Evolutionary conservation across 371 early-diverging fungal species (phyloP), one percentile per base, ranked within the genome.

Genomic region (Apophysomyces ossiformis): DNA sequence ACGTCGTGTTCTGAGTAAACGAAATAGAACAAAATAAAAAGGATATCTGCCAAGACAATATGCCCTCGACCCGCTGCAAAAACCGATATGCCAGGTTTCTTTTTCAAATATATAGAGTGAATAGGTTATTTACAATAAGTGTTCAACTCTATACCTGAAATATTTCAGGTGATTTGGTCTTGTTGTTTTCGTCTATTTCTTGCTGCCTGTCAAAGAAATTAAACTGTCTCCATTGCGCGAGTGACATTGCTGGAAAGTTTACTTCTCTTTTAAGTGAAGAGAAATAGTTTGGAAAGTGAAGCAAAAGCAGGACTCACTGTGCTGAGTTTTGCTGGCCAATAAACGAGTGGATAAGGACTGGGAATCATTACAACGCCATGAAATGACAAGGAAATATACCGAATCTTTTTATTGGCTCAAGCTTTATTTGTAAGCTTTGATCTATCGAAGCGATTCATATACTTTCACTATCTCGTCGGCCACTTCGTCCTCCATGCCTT

Each of bases 181-280:
- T 66, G 63, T 90, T 87, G 57, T 71, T 72, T 37, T 88, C 72
- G 65, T 88, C 89, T 58, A 83, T 75, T 37, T 89, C 82, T 63
- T 86, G 79, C 67, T 90, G 88, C 65, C 85, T 87, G 69, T 92
- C 91, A 73, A 93, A 95, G 66, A 95, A 95, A 68, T 85, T 87
- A 78, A 95, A 93, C 71, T 92, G 92, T 73, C 92, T 85, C 78
- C 86, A 85, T 58, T 82, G 85, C 32, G 83, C 82, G 61, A 81
- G 76, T 56, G 82, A 78, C 82, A 84, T 84, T 26, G 43, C 3
- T 65, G 47, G n/a, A 37, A 12, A 15, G 35, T 9, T 15, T 36
- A 36, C 37, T 2, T 35, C 58, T 37, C 18, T 15, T 15, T 39
- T 39, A 11, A n/a, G n/a, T 37, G 58, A 37, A 38, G 37, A n/a